Base-by-base conservation (phyloP, 352 stramenopile genomes). In the Globisporangium solare region DNA sequence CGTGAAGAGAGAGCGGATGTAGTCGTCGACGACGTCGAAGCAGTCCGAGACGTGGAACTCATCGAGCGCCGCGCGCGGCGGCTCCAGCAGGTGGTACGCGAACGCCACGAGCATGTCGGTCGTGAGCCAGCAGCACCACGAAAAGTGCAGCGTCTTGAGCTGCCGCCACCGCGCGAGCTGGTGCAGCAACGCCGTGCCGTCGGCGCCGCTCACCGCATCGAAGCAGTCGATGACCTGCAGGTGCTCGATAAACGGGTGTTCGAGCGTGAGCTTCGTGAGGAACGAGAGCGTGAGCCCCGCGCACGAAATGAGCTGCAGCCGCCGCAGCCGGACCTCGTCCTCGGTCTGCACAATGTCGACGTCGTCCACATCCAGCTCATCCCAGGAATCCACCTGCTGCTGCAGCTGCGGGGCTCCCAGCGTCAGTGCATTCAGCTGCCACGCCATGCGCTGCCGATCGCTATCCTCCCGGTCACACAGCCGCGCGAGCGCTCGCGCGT, bases 121-220 rank as follows among this genome's bases (percentile, higher is more conserved):
- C 22, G 79, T 86, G 51, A 92, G 72, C 81, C 81, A 92, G 59
- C 75, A 82, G 66, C 81, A 92, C 81, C 81, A 92, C n/a, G 81
- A 87, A 40, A 92, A 78, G 39, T 78, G 74, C 48, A 92, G 58
- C 43, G 75, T 77, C 66, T 82, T 83, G 42, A 92, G 75, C 13
- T 62, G 59, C 18, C 76, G 75, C 56, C 69, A 88, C 40, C 63
- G 68, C 18, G 76, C 64, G 15, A 92, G 54, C 27, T 84, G 64
- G 45, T 70, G 63, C 17, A 92, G 56, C n/a, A 89, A 49, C 27
- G 66, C 67, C 12, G 66, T 65, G 43, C 74, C 73, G 24, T 76
- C 63, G 31, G 73, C 68, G 22, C 67, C 64, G 45, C 73, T 65
- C 21, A 65, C 61, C 47, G 68, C 61, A 22, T 92, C 81, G 24